Evolutionary conservation across 73 alveolate species (phyloP).

Genomic region (Paramecium sonneborni): DNA sequence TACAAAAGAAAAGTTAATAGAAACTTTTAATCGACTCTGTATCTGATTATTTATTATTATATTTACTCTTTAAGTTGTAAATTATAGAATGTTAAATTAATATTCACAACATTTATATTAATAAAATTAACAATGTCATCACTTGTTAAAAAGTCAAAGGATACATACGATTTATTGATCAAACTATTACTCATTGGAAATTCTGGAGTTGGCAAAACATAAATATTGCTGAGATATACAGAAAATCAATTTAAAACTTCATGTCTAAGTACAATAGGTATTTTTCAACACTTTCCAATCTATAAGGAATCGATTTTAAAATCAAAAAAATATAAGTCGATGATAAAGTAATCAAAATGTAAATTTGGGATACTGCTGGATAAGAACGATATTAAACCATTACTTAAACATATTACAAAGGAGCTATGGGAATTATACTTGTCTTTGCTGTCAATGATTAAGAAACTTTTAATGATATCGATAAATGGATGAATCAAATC

Average conservation of each 20-base stretch:
- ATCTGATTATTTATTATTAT: not conserved
- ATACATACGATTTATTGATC: slow-evolving; percentile 61
- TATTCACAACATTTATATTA: not conserved
- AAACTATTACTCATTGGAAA: slow-evolving; percentile 34
- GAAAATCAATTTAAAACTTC: slow-evolving; percentile 71
- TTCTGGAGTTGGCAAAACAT: slow-evolving; percentile 44
- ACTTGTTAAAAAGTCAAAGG: not conserved
- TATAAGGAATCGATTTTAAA: slow-evolving; percentile 85
- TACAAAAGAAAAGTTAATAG: not conserved
- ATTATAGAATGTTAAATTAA: not conserved
- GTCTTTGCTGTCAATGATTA: slow-evolving; percentile 74
- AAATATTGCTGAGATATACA: not conserved
- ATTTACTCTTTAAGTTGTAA: not conserved
- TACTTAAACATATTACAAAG: slow-evolving; percentile 69
- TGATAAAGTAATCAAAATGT: slow-evolving; percentile 51
- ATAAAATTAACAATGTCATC: slow-evolving; percentile 13
- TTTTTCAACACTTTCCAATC: not conserved
- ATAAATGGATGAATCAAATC: slow-evolving; percentile 77
- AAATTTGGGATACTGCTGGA: slow-evolving; percentile 75
- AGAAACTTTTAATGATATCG: slow-evolving; percentile 72
- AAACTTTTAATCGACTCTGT: not conserved
- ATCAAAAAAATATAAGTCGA: slow-evolving; percentile 71
- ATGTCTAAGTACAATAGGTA: slow-evolving; percentile 84
- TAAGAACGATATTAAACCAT: slow-evolving; percentile 68
- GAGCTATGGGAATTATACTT: slow-evolving; percentile 74